Conservation (phyloP, 352 stramenopile genomes). For the Hyphochytrium catenoides region DNA sequence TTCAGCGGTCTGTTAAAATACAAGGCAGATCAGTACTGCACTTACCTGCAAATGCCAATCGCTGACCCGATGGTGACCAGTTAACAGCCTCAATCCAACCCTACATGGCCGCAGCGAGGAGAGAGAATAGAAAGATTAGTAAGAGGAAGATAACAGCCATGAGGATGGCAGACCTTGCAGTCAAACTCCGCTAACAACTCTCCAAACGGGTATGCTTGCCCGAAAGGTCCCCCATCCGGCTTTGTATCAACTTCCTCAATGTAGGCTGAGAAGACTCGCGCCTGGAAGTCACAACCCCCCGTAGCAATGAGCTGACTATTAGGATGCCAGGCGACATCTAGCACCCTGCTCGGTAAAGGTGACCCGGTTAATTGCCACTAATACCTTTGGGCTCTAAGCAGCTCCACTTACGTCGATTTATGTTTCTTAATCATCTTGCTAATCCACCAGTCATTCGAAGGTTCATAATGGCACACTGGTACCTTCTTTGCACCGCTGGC, state of each 20-base stretch:
- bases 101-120: constrained; percentile 14
- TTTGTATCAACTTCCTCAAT: constrained; percentile 45
- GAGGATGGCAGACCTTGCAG: constrained; percentile 14
- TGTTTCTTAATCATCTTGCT: constrained; percentile 90
- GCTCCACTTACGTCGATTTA: constrained; percentile 81
- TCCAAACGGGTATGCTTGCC: constrained; percentile 39
- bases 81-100: constrained; percentile 73
- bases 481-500: constrained; percentile 74
- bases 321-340: constrained; percentile 70
- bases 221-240: constrained; percentile 38
- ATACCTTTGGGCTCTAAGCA: too few species aligned
- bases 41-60: constrained; percentile 62
- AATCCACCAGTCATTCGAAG: constrained; percentile 79
- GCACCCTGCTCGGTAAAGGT: constrained; percentile 18
- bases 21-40: too few species aligned
- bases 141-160: too few species aligned
- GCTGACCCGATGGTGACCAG: constrained; percentile 66
- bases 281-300: constrained; percentile 73
- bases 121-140: constrained; percentile 1
- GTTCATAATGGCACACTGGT: constrained; percentile 76
- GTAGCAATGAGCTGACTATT: constrained; percentile 75
- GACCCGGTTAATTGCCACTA: too few species aligned
- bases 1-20: not conserved
- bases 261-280: constrained; percentile 70
- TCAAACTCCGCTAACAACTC: constrained; percentile 57